These are phyloP conservation scores for Cylindrotheca fusiformis DNA, from an alignment of 108 stramenopile genomes.

Conservation along the genomic window DNA sequence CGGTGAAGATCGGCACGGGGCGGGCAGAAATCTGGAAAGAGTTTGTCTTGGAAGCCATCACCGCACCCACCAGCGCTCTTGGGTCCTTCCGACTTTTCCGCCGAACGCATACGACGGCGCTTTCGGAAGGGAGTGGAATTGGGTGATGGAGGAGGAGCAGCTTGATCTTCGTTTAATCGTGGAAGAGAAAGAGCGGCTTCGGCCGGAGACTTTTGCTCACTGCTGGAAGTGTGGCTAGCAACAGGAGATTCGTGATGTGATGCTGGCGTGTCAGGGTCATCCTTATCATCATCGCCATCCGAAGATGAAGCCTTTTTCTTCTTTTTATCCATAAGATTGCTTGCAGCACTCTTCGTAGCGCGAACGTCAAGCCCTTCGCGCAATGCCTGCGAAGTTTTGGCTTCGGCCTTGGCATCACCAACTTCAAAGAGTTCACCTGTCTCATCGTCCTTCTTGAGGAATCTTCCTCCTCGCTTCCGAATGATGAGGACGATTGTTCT, in stretches of 20 bases:
- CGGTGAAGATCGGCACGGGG: constrained; percentile 48
- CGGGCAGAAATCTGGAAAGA: constrained; percentile 61
- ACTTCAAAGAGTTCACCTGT: constrained; percentile 78
- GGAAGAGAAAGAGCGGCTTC: constrained; percentile 40
- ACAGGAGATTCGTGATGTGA: constrained; percentile 2
- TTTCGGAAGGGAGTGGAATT: constrained; percentile 41
- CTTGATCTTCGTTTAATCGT: constrained; percentile 12
- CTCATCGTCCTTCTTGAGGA: constrained; percentile 76
- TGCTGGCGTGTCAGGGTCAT: constrained; percentile 13
- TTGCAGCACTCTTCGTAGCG: constrained; percentile 67
- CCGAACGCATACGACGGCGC: constrained; percentile 48
- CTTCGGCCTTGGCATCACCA: constrained; percentile 86
- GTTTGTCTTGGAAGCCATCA: constrained; percentile 32
- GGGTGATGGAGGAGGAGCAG: constrained; percentile 28
- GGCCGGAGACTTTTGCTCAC: background rate
- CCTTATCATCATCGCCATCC: constrained; percentile 11
- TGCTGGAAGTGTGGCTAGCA: background rate
- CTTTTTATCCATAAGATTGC: constrained; percentile 44
- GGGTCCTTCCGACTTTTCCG: constrained; percentile 17
- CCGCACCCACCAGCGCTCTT: constrained; percentile 21
- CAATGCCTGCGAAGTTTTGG: constrained; percentile 85
- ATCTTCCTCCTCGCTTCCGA: constrained; percentile 76
- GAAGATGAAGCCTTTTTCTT: constrained; percentile 36
- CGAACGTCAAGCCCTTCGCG: constrained; percentile 86
- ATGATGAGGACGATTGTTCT: constrained; percentile 82